Evolutionary conservation across 495 filamentous ascomycete genomes (phyloP), one percentile per base, ranked within the genome.

Genomic region (Trichoderma erinaceum): DNA sequence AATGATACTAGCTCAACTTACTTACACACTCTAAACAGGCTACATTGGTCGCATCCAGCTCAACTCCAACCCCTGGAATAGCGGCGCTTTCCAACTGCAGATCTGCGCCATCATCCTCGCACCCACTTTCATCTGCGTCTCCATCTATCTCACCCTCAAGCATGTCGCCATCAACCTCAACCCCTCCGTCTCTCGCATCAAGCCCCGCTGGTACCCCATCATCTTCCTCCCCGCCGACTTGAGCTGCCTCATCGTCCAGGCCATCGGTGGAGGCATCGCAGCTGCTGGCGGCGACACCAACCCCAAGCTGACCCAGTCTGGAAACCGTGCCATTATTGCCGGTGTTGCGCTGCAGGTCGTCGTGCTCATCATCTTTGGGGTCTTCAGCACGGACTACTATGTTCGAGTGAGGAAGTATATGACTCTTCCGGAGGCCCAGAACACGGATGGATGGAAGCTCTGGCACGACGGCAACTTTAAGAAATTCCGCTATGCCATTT

Each of bases 311-410:
- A 73, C 79, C 23, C 67, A 75, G 38, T 69, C 71, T 38, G 87
- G 87, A 21, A 87, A 90, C 75, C 74, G 89, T 70, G 84, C 88
- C 67, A 90, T 90, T 72, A 87, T 92, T 64, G 83, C 88, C 12
- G 89, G 90, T 73, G 89, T 92, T 69, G 80, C 84, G 8, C 84
- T 88, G 75, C 90, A 92, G 81, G 88, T 89, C 41, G 80, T 78
- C 7, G 89, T 89, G 3, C 79, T 91, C 75, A 70, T 78, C 41
- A 76, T 83, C 32, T 91, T 89, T 73, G 86, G 84, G 12, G 7
- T 76, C 10, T 67, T 85, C 11, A 81, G 73, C n/a, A 64, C 75
- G 38, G 79, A 86, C 35, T 89, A 86, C 70, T 85, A 77, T 66
- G 46, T 79, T 25, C 72, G 81, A 6, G 77, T 85, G 0, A 72